Base-by-base conservation (phyloP, 2,329 filamentous ascomycete species). In the Colletotrichum higginsianum region DNA sequence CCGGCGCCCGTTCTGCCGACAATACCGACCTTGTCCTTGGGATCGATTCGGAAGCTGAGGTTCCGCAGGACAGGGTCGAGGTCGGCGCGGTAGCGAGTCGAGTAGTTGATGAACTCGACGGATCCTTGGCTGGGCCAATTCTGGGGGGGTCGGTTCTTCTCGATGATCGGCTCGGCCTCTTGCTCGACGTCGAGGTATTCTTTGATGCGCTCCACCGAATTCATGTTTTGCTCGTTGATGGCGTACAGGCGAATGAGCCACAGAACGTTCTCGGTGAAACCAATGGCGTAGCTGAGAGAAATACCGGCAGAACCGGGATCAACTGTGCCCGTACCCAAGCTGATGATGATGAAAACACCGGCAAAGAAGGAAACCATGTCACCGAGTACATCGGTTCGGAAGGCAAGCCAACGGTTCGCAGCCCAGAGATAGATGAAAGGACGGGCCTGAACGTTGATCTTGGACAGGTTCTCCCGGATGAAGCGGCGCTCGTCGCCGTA, bases 181-280 rank as follows among this genome's bases (percentile, higher is more conserved):
- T 98, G 96, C 77, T 98, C 96, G 1, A 99, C 93, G 55, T 98
- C 94, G 46, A 98, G 89, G 79, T 98, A 99, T 80, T 99, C 96
- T 84, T 98, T 97, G 79, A 99, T 92, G 78, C 96, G 94, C 83
- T 99, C 96, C 60, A 98, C 95, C 3, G 96, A 96, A 83, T 99
- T 99, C 96, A 99, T 98, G 83, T 98, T 98, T 82, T 99, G 96
- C 83, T 99, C 96, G 78, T 98, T 98, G 79, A 94, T 91, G 0
- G 95, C 93, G 80, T 99, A 99, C 16, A 98, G 87, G 57, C 96
- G 92, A 40, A 99, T 95, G 66, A 98, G 91, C 96, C 96, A 99
- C 21, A 99, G 85, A 8, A 99, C 93, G 75, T 98, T 98, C 81
- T 99, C 96, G 0, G 95, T 97, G 78, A 99, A 99, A 1, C 94